Percentiles rank a stretch among this genome's conserved stretches.
Evolutionary conservation across 176 grass and related monocot species (phyloP).

Genomic region (Avena atlantica): DNA sequence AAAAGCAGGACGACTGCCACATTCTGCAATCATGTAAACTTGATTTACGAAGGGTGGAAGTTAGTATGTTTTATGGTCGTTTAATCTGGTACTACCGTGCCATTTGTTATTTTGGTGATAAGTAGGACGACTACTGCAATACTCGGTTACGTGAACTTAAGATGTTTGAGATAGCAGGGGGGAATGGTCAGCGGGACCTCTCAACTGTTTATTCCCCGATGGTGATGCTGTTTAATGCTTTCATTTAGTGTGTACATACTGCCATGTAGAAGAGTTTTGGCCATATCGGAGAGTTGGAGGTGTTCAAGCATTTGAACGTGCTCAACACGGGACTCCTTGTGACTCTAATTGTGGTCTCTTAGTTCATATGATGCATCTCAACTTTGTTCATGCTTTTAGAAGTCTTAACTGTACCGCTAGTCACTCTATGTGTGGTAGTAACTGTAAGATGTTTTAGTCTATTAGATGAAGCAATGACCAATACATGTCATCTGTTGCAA

Average conservation of each 20-base stretch:
- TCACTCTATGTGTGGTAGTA: neutral
- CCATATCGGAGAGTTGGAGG: neutral
- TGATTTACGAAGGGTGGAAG: neutral
- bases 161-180: neutral
- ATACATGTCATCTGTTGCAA: slow-evolving; percentile 1
- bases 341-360: slow-evolving; percentile 6
- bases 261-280: neutral
- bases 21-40: neutral
- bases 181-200: neutral
- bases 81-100: neutral
- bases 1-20: neutral
- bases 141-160: neutral
- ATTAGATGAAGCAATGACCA: neutral
- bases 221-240: slow-evolving; percentile 7
- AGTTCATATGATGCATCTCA: neutral
- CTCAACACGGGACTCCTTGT: neutral
- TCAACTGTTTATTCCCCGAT: neutral
- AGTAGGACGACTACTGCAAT: neutral
- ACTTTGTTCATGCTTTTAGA: neutral
- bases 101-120: neutral
- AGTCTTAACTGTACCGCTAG: neutral
- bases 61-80: neutral
- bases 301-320: neutral
- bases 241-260: neutral
- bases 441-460: neutral